A percentile compares a stretch with the other conserved stretches of the same genome.
phyloP scores from a whole-genome alignment of 2,329 filamentous ascomycete species.

The Trichoderma semiorbis region DNA sequence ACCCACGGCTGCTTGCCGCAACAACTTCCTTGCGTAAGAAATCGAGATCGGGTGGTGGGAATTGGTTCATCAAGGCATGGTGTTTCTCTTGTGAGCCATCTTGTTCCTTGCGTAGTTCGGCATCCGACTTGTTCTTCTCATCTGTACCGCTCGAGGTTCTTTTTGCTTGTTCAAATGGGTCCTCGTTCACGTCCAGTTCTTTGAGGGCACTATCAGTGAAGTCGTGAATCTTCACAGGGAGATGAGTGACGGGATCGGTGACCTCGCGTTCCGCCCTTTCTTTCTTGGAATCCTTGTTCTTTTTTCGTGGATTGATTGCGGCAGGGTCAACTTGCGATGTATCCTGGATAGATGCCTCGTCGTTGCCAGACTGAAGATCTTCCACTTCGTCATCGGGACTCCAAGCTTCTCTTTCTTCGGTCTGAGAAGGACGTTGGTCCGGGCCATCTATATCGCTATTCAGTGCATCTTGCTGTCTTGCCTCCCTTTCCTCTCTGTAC shows the following conservation, averaged over 20 bases:
- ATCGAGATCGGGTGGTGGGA: constrained; percentile 48
- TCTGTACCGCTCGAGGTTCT: constrained; percentile 37
- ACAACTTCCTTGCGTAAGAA: constrained; percentile 35
- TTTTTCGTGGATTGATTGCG: constrained; percentile 43
- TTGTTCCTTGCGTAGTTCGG: constrained; percentile 37
- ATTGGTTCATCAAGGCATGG: constrained; percentile 42
- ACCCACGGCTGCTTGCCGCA: constrained; percentile 31
- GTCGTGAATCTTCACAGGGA: constrained; percentile 66
- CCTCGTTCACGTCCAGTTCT: constrained; percentile 30
- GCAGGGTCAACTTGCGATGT: constrained; percentile 37
- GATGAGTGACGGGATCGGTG: constrained; percentile 69
- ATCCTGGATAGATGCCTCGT: constrained; percentile 26
- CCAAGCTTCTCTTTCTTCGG: constrained; percentile 14
- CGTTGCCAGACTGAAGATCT: background rate
- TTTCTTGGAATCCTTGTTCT: constrained; percentile 48
- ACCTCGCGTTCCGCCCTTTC: constrained; percentile 57
- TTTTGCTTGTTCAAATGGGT: constrained; percentile 35
- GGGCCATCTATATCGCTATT: constrained; percentile 25
- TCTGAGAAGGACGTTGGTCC: constrained; percentile 9
- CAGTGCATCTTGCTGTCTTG: constrained; percentile 40
- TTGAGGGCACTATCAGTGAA: constrained; percentile 61
- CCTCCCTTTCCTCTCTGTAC: constrained; percentile 45
- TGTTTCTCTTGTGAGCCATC: constrained; percentile 36
- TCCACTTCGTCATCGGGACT: background rate
- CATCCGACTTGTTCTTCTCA: constrained; percentile 38